These are phyloP conservation scores for Sindora glabra DNA, from an alignment of 306 rosid species.

Conservation along the genomic window DNA sequence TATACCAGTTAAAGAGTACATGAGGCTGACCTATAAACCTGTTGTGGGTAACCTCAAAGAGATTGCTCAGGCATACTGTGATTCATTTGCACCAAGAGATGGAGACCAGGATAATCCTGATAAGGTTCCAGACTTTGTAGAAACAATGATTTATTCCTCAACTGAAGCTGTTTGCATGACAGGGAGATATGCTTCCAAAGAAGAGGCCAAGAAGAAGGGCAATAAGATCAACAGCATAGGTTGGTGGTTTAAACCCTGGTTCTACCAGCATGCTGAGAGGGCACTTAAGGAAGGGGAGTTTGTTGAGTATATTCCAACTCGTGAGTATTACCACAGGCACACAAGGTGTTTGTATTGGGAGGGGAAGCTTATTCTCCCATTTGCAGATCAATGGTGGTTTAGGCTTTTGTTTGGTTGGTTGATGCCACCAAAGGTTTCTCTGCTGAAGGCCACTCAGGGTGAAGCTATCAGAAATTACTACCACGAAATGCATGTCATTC, in stretches of 20 bases:
- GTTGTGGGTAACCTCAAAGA: constrained; percentile 72
- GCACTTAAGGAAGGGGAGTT: constrained; percentile 85
- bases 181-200: constrained; percentile 75
- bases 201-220: constrained; percentile 94
- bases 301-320: constrained; percentile 86
- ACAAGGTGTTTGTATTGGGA: constrained; percentile 96
- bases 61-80: constrained; percentile 66
- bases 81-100: constrained; percentile 87
- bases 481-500: constrained; percentile 94
- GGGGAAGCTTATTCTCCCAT: constrained; percentile 96
- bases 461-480: constrained; percentile 94
- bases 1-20: constrained; percentile 79
- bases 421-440: constrained; percentile 98
- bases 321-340: constrained; percentile 94
- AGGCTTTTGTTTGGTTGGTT: constrained; percentile 85
- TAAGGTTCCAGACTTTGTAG: constrained; percentile 93
- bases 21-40: constrained; percentile 78
- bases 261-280: constrained; percentile 83
- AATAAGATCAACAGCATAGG: constrained; percentile 75
- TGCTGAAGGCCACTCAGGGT: constrained; percentile 97
- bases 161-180: constrained; percentile 83
- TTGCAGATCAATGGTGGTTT: constrained; percentile 91
- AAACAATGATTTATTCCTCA: constrained; percentile 72
- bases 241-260: constrained; percentile 98
- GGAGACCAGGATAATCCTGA: constrained; percentile 79